Evolutionary conservation across 2,329 filamentous ascomycete species (phyloP).

Genomic region (Epichloe coenophiala): DNA sequence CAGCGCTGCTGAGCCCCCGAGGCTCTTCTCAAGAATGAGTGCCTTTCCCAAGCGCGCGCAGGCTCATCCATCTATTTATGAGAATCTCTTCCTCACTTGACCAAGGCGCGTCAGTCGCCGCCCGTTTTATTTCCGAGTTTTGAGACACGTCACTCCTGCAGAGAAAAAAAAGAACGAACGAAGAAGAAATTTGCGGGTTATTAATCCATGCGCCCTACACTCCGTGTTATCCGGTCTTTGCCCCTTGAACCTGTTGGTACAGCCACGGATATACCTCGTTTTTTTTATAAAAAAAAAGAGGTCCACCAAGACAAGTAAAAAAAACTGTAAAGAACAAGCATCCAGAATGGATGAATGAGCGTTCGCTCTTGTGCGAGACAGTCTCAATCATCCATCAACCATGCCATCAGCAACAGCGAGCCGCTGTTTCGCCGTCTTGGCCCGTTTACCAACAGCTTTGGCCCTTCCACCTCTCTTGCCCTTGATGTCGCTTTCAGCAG

Average conservation of each 20-base stretch:
- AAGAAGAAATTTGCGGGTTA: neutral
- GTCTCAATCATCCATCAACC: conserved; percentile 15
- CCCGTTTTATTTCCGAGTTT: neutral
- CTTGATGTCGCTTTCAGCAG: conserved; percentile 44
- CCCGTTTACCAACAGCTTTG: conserved; percentile 37
- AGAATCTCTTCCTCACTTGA: neutral
- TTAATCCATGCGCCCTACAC: conserved; percentile 1
- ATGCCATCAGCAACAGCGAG: conserved; percentile 53
- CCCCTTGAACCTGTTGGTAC: conserved; percentile 3
- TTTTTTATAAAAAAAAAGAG: neutral
- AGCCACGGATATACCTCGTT: neutral
- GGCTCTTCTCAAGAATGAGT: too few species aligned
- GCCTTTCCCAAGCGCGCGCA: neutral
- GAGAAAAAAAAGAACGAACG: neutral
- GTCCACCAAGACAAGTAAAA: neutral
- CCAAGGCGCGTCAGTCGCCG: too few species aligned
- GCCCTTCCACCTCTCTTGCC: conserved; percentile 40
- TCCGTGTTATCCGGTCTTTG: neutral
- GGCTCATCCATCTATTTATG: neutral
- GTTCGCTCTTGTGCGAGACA: neutral
- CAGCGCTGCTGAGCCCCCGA: neutral
- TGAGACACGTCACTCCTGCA: too few species aligned
- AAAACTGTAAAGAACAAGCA: too few species aligned
- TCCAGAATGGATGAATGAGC: neutral
- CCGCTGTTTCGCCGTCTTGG: conserved; percentile 56